phyloP scores from a whole-genome alignment of 257 asterid species.

The Capsicum chinense region DNA sequence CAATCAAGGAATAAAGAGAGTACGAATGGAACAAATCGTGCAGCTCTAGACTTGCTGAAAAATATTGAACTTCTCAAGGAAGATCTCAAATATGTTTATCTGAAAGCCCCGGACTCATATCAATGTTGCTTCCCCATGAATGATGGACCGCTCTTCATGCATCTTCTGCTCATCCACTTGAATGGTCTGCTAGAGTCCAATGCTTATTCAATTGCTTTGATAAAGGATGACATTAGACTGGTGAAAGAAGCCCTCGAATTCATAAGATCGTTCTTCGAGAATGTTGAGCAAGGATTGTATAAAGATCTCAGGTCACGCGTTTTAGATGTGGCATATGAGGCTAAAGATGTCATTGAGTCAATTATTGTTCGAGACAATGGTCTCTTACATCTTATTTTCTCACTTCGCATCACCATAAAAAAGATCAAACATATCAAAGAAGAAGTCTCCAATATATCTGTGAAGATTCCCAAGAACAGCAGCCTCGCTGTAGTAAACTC shows the following conservation, averaged over 20 bases:
- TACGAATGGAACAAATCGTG: neutral
- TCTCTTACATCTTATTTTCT: neutral
- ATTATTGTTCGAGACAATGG: neutral
- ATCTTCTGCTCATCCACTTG: neutral
- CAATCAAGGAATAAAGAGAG: neutral
- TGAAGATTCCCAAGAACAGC: neutral
- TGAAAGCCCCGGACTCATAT: neutral
- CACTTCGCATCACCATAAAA: neutral
- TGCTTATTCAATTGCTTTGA: neutral
- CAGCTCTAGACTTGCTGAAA: neutral
- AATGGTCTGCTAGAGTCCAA: neutral
- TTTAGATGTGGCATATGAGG: neutral
- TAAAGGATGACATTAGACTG: neutral
- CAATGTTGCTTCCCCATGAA: neutral
- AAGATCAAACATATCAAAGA: neutral
- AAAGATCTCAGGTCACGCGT: neutral
- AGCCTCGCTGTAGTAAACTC: neutral
- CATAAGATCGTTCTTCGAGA: neutral
- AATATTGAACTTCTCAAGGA: neutral
- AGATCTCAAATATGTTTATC: neutral
- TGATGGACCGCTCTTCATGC: neutral
- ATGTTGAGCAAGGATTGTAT: neutral
- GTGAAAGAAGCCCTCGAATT: neutral
- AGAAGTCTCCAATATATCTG: neutral
- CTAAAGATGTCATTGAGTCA: neutral